Percentiles rank a stretch among this genome's conserved stretches.
Conservation (phyloP, 768 basidiomycete genomes). For the Mycena belliarum region DNA sequence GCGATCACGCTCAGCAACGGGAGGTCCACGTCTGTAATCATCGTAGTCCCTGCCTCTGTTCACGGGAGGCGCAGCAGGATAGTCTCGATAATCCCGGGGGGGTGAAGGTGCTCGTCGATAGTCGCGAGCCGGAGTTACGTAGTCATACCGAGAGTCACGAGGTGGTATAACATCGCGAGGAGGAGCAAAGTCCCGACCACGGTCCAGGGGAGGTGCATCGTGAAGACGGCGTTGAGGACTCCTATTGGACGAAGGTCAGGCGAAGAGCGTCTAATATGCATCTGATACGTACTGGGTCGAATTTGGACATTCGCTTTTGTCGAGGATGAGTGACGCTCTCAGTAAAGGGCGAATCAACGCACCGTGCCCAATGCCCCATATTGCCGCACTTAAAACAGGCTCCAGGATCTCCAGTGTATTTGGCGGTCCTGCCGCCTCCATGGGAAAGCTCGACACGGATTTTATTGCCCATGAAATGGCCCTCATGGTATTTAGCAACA, state of each 20-base stretch:
- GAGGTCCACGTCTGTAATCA: conserved; percentile 59
- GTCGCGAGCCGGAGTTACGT: conserved; percentile 58
- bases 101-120: conserved; percentile 61
- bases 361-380: conserved; percentile 90
- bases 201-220: conserved; percentile 57
- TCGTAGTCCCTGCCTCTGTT: conserved; percentile 63
- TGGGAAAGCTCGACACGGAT: conserved; percentile 86
- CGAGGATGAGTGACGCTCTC: background rate
- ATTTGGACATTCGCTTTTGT: conserved; percentile 71
- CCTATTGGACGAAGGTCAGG: conserved; percentile 26
- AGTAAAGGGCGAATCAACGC: conserved; percentile 23
- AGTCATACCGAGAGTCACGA: conserved; percentile 61
- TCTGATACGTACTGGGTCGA: conserved; percentile 48
- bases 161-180: conserved; percentile 44
- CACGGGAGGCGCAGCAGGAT: conserved; percentile 48
- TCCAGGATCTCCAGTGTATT: conserved; percentile 82
- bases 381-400: conserved; percentile 89
- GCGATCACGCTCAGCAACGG: conserved; percentile 49
- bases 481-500: conserved; percentile 86
- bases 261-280: background rate
- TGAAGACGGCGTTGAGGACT: conserved; percentile 41
- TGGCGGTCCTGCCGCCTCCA: conserved; percentile 79
- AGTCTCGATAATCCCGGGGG: conserved; percentile 69
- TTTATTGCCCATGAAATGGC: conserved; percentile 90
- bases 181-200: conserved; percentile 57